Evolutionary conservation across 306 rosid genomes (phyloP).

Genomic region (Fragaria nilgerrensis): DNA sequence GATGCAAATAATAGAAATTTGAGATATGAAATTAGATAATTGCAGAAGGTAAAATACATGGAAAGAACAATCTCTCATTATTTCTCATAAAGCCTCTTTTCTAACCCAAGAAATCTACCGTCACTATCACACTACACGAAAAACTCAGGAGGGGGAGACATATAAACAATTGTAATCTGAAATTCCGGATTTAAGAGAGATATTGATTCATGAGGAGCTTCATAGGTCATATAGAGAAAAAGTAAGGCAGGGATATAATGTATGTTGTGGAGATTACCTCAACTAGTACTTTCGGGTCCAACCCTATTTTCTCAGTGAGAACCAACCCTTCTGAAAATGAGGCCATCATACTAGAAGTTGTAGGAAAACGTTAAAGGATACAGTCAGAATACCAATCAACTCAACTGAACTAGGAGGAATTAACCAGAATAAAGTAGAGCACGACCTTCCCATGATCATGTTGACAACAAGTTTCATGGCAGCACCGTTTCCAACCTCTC

Average conservation of each 20-base stretch:
- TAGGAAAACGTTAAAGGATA: conserved; percentile 21
- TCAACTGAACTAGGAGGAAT: conserved; percentile 21
- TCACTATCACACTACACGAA: neutral
- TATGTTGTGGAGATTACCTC: conserved; percentile 52
- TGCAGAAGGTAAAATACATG: neutral
- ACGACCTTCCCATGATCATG: conserved; percentile 97
- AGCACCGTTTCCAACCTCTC: conserved; percentile 95
- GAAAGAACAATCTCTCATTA: neutral
- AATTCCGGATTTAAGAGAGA: neutral
- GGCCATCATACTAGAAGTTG: conserved; percentile 83
- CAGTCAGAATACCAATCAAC: conserved; percentile 22
- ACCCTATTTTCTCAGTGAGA: conserved; percentile 81
- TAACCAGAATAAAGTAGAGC: conserved; percentile 11
- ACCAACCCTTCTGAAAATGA: conserved; percentile 95
- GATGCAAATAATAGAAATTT: neutral
- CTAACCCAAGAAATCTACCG: neutral
- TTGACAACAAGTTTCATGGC: conserved; percentile 97
- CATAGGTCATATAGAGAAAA: neutral
- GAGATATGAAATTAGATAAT: neutral
- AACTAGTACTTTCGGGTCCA: conserved; percentile 75
- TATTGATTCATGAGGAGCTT: neutral
- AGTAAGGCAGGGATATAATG: conserved; percentile 19
- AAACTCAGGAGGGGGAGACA: neutral
- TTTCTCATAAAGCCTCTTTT: neutral
- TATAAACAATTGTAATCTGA: neutral